Percentiles rank a stretch among this genome's conserved stretches.
Evolutionary conservation across 2,329 filamentous ascomycete genomes (phyloP).

Genomic region (Ophiostoma novo-ulmi): DNA sequence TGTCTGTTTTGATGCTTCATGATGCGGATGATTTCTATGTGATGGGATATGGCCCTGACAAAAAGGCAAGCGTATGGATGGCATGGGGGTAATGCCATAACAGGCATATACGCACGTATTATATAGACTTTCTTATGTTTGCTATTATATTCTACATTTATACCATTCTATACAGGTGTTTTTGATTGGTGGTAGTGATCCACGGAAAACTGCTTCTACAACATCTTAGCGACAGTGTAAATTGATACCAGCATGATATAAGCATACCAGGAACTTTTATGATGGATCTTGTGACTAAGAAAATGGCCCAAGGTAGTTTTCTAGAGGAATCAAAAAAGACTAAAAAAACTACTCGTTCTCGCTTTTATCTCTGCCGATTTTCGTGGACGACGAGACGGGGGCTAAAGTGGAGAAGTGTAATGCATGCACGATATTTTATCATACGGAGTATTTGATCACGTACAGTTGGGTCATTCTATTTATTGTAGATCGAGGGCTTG

Average conservation of each 20-base stretch:
- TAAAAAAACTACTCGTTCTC: background rate
- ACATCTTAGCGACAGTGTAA: background rate
- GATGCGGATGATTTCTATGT: background rate
- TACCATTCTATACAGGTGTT: too few relatives aligned
- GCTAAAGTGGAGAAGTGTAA: background rate
- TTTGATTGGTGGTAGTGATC: too few relatives aligned
- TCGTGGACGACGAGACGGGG: background rate
- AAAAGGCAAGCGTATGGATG: background rate
- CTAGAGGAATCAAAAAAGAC: background rate
- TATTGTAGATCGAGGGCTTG: too few relatives aligned
- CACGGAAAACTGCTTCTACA: too few relatives aligned
- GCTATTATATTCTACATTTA: background rate
- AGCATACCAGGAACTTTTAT: background rate
- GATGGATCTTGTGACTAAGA: background rate
- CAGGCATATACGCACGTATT: background rate
- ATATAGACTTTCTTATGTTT: background rate
- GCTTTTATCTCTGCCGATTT: background rate
- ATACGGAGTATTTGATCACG: background rate
- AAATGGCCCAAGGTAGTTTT: background rate
- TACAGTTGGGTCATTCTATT: background rate
- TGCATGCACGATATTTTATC: background rate
- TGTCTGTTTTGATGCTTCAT: background rate
- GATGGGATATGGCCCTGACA: background rate
- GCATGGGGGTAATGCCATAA: background rate
- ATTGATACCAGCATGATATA: background rate